These are phyloP conservation scores for Cavenderia fasciculata DNA, from an alignment of 78 protist species.

Conservation along the genomic window DNA sequence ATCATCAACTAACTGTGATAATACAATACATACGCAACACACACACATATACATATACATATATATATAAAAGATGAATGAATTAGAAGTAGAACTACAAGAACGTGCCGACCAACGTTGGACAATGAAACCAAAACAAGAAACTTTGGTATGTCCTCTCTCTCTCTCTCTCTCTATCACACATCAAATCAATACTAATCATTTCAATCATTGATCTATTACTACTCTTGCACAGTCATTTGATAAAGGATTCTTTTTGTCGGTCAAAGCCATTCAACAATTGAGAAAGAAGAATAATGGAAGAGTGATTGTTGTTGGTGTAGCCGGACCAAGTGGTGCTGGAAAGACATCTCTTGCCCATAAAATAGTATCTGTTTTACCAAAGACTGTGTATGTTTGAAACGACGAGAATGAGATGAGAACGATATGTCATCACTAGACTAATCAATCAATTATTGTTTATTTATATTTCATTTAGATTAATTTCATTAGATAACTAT, in stretches of 20 bases:
- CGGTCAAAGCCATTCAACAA: constrained; percentile 63
- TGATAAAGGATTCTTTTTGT: constrained; percentile 78
- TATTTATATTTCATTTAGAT: constrained; percentile 1
- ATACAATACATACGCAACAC: no score
- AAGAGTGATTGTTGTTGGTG: constrained; percentile 62
- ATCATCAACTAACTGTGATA: no score
- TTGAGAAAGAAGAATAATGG: constrained; percentile 50
- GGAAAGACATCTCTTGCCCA: constrained; percentile 73
- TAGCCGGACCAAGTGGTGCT: constrained; percentile 85
- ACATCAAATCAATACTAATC: not conserved
- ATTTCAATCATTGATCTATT: not conserved
- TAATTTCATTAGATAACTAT: constrained; percentile 84
- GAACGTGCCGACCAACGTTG: constrained; percentile 18
- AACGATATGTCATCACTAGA: not conserved
- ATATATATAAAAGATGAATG: constrained; percentile 11
- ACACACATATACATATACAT: not conserved
- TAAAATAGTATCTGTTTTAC: constrained; percentile 65
- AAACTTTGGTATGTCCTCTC: constrained; percentile 37
- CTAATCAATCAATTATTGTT: not conserved
- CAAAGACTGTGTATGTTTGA: constrained; percentile 56
- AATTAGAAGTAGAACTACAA: constrained; percentile 36
- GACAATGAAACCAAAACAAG: constrained; percentile 32
- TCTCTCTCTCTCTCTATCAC: not conserved
- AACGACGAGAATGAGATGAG: not conserved
- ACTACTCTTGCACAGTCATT: constrained; percentile 54